Base-by-base conservation (phyloP, 2,329 filamentous ascomycete genomes). In the Pleurostoma richardsiae region DNA sequence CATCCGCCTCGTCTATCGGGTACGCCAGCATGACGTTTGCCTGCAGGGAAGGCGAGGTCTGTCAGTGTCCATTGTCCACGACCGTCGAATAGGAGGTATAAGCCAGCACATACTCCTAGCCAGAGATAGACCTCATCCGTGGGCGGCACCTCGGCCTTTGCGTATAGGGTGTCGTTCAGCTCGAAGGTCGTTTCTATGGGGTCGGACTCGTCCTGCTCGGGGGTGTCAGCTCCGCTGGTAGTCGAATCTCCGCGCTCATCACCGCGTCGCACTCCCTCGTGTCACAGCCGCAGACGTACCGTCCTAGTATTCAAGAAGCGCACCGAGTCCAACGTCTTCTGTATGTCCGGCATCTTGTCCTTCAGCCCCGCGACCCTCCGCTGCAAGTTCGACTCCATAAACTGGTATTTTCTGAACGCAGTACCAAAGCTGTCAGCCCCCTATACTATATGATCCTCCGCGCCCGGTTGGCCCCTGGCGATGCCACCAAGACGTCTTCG, bases 11-110 rank as follows among this genome's bases (percentile, higher is more conserved):
- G 11, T 83, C 80, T 52, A 97, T 84, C 4, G 91, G 89, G 64
- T 99, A 99, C 43, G 94, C 83, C 49, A 99, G 76, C 94, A 99
- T 99, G 42, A 97, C 91, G 59, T 99, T 99, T 48, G 94, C 92
- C 85, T 88, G 47, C 11, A 42, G 11, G n/a, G n/a, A 29, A 46
- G 4, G 19, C 19, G 19, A 19, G 19, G 19, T 19, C 19, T 19
- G 19, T 19, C 19, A 19, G 19, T 19, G 19, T 19, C 19, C 19
- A 19, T 19, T 19, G 19, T 19, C 19, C 19, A 19, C 19, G 19
- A 19, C 19, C 19, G 19, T 19, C 19, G 19, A 19, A 19, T 19
- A 19, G 19, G 19, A 2, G 19, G 19, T 19, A 19, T 19, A 19
- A 19, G 29, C 27, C 1, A 30, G n/a, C 27, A 71, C 78, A 28